Evolutionary conservation across 75 land plant species (phyloP), one percentile per base, ranked within the genome.

Genomic region (Pseudotsuga menziesii): DNA sequence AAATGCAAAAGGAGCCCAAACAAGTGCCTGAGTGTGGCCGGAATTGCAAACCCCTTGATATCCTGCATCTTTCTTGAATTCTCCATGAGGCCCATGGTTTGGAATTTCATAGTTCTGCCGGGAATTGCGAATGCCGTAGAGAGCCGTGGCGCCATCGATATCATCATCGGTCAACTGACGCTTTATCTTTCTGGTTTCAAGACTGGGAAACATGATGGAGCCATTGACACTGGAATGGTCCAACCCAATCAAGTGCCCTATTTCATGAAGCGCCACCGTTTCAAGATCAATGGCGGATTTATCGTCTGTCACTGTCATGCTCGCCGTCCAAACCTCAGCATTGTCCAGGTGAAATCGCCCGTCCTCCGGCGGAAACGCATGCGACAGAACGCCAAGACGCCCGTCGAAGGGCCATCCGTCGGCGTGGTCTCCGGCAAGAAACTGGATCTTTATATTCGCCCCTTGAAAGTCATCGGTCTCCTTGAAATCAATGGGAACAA

Each of bases 181-280:
- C 81, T 89, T 92, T 63, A 26, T 74, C 1, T 75, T 66, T 29
- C 91, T 56, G 0, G 90, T 87, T 20, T 77, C 74, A 39, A 92
- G 80, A 60, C 85, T 86, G 27, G 94, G 92, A 63, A 87, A 92
- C 94, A 92, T 92, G 44, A 92, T 80, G 22, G 94, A 85, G n/a
- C 75, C 88, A 44, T 66, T 58, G 2, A 84, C 87, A 29, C 74
- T 17, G 36, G 87, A 79, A 78, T 92, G 94, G 0, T 69, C 90
- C 73, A 92, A 57, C 63, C 87, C 89, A 4, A 87, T 61, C n/a
- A 87, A 62, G 58, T 87, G 89, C 20, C 89, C 89, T 9, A 87
- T 87, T 77, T 87, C 89, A 76, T 87, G 89, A 39, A 64, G 69
- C 36, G 78, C 83, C 17, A 87, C 83, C 6, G 89, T 82, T 57